Conservation (phyloP, 202 grass and related monocot genomes). For the Zizania palustris region DNA sequence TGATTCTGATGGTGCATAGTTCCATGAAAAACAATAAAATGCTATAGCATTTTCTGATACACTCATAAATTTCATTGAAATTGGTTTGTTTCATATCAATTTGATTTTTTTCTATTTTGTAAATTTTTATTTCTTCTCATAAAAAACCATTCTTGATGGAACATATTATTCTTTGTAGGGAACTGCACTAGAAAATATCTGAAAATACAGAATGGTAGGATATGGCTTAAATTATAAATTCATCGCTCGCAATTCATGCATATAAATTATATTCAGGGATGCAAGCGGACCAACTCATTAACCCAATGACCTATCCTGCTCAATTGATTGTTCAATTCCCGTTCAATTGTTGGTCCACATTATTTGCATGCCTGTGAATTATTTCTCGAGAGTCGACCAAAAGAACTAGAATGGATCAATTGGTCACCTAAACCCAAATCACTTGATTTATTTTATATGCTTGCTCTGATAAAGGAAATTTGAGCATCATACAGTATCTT, state of each 20-base stretch:
- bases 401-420: not conserved
- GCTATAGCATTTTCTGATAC: not conserved
- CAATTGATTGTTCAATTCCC: not conserved
- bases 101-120: conserved; percentile 9
- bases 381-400: not conserved
- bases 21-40: not conserved
- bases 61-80: conserved; percentile 8
- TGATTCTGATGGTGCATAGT: conserved; percentile 4
- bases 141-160: not conserved
- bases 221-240: conserved; percentile 32
- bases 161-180: not conserved
- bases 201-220: conserved; percentile 8
- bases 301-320: not conserved
- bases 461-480: conserved; percentile 9
- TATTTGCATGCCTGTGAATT: not conserved
- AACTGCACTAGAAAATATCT: conserved; percentile 19
- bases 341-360: not conserved
- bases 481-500: conserved; percentile 1
- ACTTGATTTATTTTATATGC: conserved; percentile 11
- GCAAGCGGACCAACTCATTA: not conserved
- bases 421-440: not conserved
- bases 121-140: conserved; percentile 3
- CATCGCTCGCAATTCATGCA: conserved; percentile 2
- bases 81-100: conserved; percentile 34
- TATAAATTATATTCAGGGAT: too few relatives aligned